Conservation (phyloP, 305 asterid species). For the Nicotiana rustica region DNA sequence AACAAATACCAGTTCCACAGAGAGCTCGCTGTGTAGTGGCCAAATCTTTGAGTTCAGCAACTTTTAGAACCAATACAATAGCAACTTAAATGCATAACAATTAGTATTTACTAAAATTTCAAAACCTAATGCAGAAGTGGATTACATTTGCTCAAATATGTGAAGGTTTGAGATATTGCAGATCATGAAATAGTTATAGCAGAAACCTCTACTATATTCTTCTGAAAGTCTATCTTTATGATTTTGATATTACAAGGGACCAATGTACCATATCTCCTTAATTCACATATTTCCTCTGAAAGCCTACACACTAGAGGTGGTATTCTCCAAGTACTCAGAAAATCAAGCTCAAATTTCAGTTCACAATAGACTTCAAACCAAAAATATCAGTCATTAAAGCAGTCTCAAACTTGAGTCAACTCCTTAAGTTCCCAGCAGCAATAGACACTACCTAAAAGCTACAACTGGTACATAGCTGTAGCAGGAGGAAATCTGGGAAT, state of each 20-base stretch:
- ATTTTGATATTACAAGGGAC: constrained; percentile 19
- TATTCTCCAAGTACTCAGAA: neutral
- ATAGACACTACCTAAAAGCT: no score
- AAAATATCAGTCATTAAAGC: no score
- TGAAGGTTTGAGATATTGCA: constrained; percentile 5
- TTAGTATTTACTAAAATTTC: neutral
- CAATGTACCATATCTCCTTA: neutral
- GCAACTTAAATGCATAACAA: neutral
- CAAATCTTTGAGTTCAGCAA: neutral
- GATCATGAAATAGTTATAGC: neutral
- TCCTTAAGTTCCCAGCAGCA: no score
- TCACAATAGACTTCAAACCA: no score
- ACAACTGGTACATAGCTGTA: no score
- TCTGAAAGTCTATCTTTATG: constrained; percentile 14
- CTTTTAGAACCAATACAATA: neutral
- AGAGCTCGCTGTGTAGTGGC: neutral
- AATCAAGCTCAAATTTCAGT: no score
- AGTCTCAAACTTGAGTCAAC: no score
- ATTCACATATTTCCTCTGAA: constrained; percentile 8
- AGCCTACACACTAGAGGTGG: constrained; percentile 12
- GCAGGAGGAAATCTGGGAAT: no score
- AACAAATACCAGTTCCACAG: neutral
- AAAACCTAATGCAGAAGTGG: neutral
- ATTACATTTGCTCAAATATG: neutral
- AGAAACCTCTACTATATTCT: constrained; percentile 9